Conservation (phyloP, 306 rosid species). For the Sicyos baderoa region DNA sequence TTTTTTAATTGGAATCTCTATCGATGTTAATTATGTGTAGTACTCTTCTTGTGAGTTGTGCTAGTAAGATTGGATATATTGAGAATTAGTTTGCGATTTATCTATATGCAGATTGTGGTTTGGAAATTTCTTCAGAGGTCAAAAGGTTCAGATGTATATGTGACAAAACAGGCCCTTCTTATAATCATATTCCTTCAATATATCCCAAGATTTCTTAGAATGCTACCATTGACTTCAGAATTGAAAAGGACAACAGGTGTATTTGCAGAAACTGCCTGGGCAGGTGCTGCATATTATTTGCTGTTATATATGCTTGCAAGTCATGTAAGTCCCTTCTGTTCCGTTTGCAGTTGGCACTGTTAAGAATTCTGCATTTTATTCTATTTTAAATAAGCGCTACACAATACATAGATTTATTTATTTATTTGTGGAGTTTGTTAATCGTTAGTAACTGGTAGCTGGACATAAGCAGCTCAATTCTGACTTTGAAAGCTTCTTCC, state of each 20-base stretch:
- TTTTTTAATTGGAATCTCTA: neutral
- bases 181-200: constrained; percentile 79
- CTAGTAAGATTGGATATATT: neutral
- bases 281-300: constrained; percentile 94
- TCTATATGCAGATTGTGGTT: constrained; percentile 65
- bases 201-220: constrained; percentile 74
- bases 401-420: neutral
- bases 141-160: constrained; percentile 66
- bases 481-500: neutral
- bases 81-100: neutral
- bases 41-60: neutral
- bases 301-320: constrained; percentile 94
- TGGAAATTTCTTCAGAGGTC: constrained; percentile 86
- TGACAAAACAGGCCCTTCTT: constrained; percentile 82
- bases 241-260: constrained; percentile 94
- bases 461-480: neutral
- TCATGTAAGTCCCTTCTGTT: constrained; percentile 59
- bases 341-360: neutral
- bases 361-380: neutral
- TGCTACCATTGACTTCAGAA: constrained; percentile 78
- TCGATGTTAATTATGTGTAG: neutral
- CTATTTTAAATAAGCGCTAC: neutral
- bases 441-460: neutral
- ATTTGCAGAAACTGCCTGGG: constrained; percentile 99
- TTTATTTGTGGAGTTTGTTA: neutral